Percentiles rank a stretch among this genome's conserved stretches.
Evolutionary conservation across 768 basidiomycete genomes (phyloP).

Genomic region (Candolleomyces aberdarensis): DNA sequence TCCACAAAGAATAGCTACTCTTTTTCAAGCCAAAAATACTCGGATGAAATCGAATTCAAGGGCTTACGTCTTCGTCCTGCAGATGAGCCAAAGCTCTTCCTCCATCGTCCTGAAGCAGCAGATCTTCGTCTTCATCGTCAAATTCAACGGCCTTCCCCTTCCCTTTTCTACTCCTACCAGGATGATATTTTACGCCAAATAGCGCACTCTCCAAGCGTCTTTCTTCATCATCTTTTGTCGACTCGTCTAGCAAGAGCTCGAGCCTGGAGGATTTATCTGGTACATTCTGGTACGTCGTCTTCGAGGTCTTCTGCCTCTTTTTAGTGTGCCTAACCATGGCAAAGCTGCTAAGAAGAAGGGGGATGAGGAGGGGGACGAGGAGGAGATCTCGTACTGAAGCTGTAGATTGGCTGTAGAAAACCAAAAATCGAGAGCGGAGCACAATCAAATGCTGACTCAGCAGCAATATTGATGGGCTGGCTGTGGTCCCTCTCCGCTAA

Average conservation of each 20-base stretch:
- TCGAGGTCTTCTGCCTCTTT: constrained; percentile 58
- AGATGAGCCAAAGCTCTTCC: constrained; percentile 61
- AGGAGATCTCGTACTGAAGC: too few relatives aligned
- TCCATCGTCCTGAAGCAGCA: constrained; percentile 25
- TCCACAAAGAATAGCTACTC: constrained; percentile 79
- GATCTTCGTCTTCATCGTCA: constrained; percentile 26
- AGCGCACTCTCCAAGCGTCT: constrained; percentile 67
- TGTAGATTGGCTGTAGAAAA: too few relatives aligned
- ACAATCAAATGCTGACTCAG: background rate
- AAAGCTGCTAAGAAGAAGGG: background rate
- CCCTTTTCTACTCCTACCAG: constrained; percentile 29
- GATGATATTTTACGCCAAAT: constrained; percentile 63
- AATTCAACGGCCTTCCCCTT: constrained; percentile 23
- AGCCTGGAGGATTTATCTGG: constrained; percentile 21
- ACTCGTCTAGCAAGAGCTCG: constrained; percentile 45
- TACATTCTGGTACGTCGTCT: constrained; percentile 19
- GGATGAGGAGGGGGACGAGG: background rate
- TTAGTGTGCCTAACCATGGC: constrained; percentile 60
- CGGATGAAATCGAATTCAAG: constrained; percentile 5
- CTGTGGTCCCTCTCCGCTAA: too few relatives aligned
- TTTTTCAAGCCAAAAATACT: constrained; percentile 7
- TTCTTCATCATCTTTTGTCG: constrained; percentile 79
- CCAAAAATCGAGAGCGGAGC: too few relatives aligned
- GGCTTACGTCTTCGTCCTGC: constrained; percentile 66
- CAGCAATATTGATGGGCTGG: background rate